Conservation (phyloP, 2,329 filamentous ascomycete species). For the Bertia moriformis region DNA sequence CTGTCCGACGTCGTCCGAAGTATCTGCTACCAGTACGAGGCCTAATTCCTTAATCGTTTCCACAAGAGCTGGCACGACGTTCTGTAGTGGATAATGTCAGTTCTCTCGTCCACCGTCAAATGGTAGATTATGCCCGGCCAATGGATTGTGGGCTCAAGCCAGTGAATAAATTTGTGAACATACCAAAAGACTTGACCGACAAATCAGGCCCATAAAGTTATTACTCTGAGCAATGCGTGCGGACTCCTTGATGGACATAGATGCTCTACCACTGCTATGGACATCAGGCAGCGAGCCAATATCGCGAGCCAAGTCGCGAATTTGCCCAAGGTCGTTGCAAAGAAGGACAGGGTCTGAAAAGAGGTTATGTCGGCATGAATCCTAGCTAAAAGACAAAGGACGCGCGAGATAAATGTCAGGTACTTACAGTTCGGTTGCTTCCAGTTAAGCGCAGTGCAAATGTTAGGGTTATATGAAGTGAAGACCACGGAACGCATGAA, state of each 20-base stretch:
- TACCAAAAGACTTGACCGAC: constrained; percentile 52
- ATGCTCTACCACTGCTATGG: constrained; percentile 36
- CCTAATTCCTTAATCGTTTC: constrained; percentile 51
- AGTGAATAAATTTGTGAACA: too few species aligned
- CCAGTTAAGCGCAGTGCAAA: constrained; percentile 65
- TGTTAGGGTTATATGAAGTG: constrained; percentile 54
- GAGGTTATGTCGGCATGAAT: background rate
- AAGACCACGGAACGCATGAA: constrained; percentile 56
- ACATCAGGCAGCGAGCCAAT: background rate
- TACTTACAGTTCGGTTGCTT: constrained; percentile 56
- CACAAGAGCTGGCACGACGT: constrained; percentile 46
- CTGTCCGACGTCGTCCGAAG: constrained; percentile 24
- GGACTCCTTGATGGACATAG: constrained; percentile 58
- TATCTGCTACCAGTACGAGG: constrained; percentile 47
- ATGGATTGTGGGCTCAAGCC: too few species aligned
- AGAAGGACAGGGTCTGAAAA: constrained; percentile 40
- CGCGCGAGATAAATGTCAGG: background rate
- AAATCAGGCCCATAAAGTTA: constrained; percentile 66
- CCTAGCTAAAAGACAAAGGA: background rate
- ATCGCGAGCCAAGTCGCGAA: constrained; percentile 13
- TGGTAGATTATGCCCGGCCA: too few species aligned
- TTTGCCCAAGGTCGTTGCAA: constrained; percentile 51
- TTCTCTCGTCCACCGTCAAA: constrained; percentile 5
- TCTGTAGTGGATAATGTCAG: too few species aligned
- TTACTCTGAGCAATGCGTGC: constrained; percentile 59